A percentile compares a stretch with the other conserved stretches of the same genome.
These are phyloP conservation scores for Elaeis oleifera DNA, from an alignment of 202 grass and related monocot genomes.

Conservation along the genomic window DNA sequence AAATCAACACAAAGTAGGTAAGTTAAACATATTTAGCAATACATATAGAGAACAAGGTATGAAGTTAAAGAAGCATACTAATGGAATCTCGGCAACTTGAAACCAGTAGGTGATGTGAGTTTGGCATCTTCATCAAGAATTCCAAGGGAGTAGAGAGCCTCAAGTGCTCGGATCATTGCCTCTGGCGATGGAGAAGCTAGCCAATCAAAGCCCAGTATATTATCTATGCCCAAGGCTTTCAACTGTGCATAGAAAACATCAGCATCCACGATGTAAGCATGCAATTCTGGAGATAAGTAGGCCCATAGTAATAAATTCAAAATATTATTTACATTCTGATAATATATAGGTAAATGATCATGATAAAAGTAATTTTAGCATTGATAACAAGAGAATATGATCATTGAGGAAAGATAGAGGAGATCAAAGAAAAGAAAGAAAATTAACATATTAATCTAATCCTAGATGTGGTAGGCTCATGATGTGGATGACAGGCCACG, in stretches of 20 bases:
- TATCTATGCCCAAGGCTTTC: slow-evolving; percentile 94
- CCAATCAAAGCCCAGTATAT: slow-evolving; percentile 98
- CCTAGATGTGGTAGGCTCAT: too few relatives aligned
- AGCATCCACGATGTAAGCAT: neutral
- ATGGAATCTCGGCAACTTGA: slow-evolving; percentile 82
- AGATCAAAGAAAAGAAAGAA: too few relatives aligned
- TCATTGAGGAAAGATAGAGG: too few relatives aligned
- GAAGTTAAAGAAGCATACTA: slow-evolving; percentile 43
- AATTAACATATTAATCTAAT: too few relatives aligned
- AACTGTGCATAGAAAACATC: slow-evolving; percentile 39
- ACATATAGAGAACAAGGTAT: neutral
- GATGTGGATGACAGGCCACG: too few relatives aligned
- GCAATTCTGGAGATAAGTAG: too few relatives aligned
- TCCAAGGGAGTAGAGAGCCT: slow-evolving; percentile 79
- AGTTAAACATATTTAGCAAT: slow-evolving; percentile 1
- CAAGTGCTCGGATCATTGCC: slow-evolving; percentile 82
- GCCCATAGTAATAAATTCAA: too few relatives aligned
- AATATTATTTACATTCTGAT: too few relatives aligned
- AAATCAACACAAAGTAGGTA: neutral
- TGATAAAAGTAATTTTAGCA: too few relatives aligned
- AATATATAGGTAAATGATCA: too few relatives aligned
- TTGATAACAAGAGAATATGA: too few relatives aligned
- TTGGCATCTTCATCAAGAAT: slow-evolving; percentile 96
- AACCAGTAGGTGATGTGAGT: slow-evolving; percentile 78
- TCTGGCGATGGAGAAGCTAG: slow-evolving; percentile 86